Conservation (phyloP, 2,329 filamentous ascomycete genomes). For the Didymella arachidicola region DNA sequence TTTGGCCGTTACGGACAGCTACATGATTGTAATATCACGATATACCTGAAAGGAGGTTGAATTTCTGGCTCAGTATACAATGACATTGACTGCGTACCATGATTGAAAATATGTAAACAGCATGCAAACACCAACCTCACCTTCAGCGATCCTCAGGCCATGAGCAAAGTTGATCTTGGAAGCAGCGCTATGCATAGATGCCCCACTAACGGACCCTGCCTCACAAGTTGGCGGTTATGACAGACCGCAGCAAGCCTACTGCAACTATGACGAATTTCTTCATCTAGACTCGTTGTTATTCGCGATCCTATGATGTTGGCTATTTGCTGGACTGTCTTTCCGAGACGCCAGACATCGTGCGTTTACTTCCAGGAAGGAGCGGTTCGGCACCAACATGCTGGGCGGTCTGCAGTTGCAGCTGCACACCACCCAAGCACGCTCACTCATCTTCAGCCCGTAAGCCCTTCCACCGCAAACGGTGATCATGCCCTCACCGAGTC, state of each 20-base stretch:
- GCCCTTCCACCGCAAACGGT: slow-evolving; percentile 17
- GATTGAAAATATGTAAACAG: not conserved
- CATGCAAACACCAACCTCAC: not conserved
- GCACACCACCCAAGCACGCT: slow-evolving; percentile 20
- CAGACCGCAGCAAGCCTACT: not conserved
- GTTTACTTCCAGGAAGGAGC: not conserved
- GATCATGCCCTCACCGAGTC: slow-evolving; percentile 11
- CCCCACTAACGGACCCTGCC: slow-evolving; percentile 4
- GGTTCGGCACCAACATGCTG: slow-evolving; percentile 5
- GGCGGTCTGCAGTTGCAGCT: slow-evolving; percentile 12
- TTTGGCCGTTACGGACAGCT: slow-evolving; percentile 23
- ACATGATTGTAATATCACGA: slow-evolving; percentile 31
- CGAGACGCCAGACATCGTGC: not conserved
- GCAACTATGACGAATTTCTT: slow-evolving; percentile 1
- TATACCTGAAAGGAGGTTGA: slow-evolving; percentile 1
- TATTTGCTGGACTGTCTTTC: not conserved
- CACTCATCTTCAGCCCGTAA: slow-evolving; percentile 28
- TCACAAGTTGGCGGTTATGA: slow-evolving; percentile 4
- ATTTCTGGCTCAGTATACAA: slow-evolving; percentile 6
- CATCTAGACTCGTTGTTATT: not conserved
- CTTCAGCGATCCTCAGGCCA: not conserved
- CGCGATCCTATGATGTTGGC: not conserved
- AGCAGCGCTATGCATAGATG: not conserved
- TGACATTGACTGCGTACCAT: not conserved
- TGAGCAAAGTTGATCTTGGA: not conserved